Evolutionary conservation across 768 basidiomycete genomes (phyloP).

Genomic region (Boletus speciosus): DNA sequence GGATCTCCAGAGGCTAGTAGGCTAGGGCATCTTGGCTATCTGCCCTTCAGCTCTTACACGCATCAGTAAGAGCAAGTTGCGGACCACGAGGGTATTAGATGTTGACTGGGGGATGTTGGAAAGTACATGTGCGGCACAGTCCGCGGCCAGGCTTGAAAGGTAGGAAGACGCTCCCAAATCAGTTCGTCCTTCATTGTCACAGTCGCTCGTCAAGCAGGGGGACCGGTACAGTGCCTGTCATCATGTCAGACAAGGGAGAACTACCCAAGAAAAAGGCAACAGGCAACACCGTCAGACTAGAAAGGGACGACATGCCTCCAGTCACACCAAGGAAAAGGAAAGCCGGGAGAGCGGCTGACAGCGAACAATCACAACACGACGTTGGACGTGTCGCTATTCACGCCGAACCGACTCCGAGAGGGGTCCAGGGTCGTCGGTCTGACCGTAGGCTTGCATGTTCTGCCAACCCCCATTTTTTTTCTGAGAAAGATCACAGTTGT

Average conservation of each 20-base stretch:
- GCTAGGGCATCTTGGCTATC: too few species aligned
- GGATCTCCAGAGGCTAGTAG: not conserved
- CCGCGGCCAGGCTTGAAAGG: slow-evolving; percentile 14
- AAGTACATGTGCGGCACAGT: slow-evolving; percentile 16
- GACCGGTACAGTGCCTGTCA: slow-evolving; percentile 5
- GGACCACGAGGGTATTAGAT: not conserved
- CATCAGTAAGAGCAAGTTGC: not conserved
- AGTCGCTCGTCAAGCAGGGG: slow-evolving; percentile 10
- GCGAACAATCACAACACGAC: slow-evolving; percentile 12
- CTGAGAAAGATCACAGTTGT: slow-evolving; percentile 19
- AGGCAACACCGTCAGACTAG: slow-evolving; percentile 11
- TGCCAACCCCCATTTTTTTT: not conserved
- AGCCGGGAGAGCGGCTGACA: slow-evolving; percentile 13
- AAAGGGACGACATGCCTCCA: slow-evolving; percentile 15
- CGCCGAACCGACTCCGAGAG: slow-evolving; percentile 15
- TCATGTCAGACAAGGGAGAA: slow-evolving; percentile 29
- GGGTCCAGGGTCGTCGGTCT: slow-evolving; percentile 26
- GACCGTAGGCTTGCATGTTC: slow-evolving; percentile 21
- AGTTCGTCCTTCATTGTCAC: slow-evolving; percentile 15
- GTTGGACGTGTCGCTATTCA: slow-evolving; percentile 8
- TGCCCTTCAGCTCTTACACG: not conserved
- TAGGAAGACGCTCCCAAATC: slow-evolving; percentile 28
- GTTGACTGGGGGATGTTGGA: not conserved
- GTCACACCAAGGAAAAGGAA: slow-evolving; percentile 28
- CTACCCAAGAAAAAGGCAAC: slow-evolving; percentile 23